These are phyloP conservation scores for Candida silvicultrix DNA, from an alignment of 805 yeast species.

Conservation along the genomic window DNA sequence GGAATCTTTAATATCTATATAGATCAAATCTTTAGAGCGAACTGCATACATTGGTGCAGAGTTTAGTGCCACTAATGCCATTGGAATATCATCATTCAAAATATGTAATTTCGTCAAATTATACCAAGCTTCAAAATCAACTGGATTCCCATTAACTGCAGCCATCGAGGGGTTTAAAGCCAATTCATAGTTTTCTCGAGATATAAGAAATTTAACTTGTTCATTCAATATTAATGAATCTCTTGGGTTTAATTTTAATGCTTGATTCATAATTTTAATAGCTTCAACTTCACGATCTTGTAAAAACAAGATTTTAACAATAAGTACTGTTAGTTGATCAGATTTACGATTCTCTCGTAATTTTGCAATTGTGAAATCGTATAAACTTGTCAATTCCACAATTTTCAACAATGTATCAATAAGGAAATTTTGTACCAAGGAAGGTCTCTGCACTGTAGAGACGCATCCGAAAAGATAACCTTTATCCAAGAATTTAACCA, in stretches of 20 bases:
- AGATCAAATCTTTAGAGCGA: slow-evolving; percentile 32
- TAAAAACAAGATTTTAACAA: slow-evolving; percentile 24
- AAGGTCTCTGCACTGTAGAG: slow-evolving; percentile 61
- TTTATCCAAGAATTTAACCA: slow-evolving; percentile 15
- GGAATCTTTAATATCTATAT: slow-evolving; percentile 36
- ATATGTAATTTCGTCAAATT: slow-evolving; percentile 55
- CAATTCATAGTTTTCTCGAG: slow-evolving; percentile 43
- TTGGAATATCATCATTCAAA: slow-evolving; percentile 43
- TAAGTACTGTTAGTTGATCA: slow-evolving; percentile 21
- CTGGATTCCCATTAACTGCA: slow-evolving; percentile 63
- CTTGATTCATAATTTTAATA: slow-evolving; percentile 22
- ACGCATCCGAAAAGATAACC: slow-evolving; percentile 65
- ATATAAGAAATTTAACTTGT: slow-evolving; percentile 59
- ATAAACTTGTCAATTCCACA: slow-evolving; percentile 31
- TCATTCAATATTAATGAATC: slow-evolving; percentile 16
- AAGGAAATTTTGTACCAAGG: slow-evolving; percentile 55
- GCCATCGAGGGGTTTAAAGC: slow-evolving; percentile 56
- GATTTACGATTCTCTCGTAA: slow-evolving; percentile 20
- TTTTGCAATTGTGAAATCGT: slow-evolving; percentile 31
- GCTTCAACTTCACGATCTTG: slow-evolving; percentile 32
- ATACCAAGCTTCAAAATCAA: slow-evolving; percentile 73
- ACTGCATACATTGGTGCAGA: slow-evolving; percentile 64
- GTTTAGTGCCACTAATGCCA: slow-evolving; percentile 64
- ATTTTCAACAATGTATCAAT: slow-evolving; percentile 63
- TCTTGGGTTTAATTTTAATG: slow-evolving; percentile 19